Evolutionary conservation across 192 early-diverging fungal species (phyloP).

Genomic region (Chytriomyces hyalinus): DNA sequence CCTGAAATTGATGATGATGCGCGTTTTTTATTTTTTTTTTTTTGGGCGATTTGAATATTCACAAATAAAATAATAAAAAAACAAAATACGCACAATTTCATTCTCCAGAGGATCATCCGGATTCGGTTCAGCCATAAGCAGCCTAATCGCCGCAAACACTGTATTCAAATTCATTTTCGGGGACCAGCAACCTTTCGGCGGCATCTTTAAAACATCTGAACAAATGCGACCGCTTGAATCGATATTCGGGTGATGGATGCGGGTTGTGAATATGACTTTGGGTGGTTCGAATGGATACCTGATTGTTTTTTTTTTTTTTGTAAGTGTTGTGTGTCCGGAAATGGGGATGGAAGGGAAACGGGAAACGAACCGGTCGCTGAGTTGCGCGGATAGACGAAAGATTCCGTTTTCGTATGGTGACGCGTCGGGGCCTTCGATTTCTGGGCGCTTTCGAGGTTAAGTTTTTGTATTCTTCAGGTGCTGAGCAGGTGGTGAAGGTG

Average conservation of each 20-base stretch:
- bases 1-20: slow-evolving; percentile 8
- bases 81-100: slow-evolving; percentile 23
- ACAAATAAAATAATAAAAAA: not conserved
- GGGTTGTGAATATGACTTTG: slow-evolving; percentile 32
- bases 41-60: not conserved
- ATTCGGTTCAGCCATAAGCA: slow-evolving; percentile 35
- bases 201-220: slow-evolving; percentile 28
- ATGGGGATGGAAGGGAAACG: not conserved
- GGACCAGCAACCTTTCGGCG: slow-evolving; percentile 34
- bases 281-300: slow-evolving; percentile 40
- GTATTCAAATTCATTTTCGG: slow-evolving; percentile 38
- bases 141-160: slow-evolving; percentile 25
- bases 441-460: not conserved
- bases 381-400: slow-evolving; percentile 21
- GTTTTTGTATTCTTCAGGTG: not conserved
- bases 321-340: not conserved
- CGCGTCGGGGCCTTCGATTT: slow-evolving; percentile 35
- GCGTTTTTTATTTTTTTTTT: not conserved
- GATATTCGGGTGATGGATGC: slow-evolving; percentile 37
- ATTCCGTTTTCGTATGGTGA: slow-evolving; percentile 28
- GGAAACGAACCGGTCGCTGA: slow-evolving; percentile 20
- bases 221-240: slow-evolving; percentile 28
- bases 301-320: not conserved
- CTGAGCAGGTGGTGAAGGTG: not conserved
- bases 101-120: slow-evolving; percentile 35